Evolutionary conservation across 1,139 yeast genomes (phyloP).

Genomic region (Saccharomyces pastorianus): DNA sequence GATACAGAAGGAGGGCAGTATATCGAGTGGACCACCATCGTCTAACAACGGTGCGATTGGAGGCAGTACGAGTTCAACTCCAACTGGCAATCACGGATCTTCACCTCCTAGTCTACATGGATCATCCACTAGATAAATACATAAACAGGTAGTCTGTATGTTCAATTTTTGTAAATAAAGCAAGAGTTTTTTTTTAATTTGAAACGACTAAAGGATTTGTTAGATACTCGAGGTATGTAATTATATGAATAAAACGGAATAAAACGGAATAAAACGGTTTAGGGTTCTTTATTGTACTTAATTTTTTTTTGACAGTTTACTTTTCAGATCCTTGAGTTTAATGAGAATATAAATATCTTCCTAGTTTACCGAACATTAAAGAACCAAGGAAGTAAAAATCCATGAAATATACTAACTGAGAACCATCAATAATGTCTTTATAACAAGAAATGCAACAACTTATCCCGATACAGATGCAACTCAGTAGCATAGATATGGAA

Average conservation of each 20-base stretch:
- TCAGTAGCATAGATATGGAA: conserved; percentile 55
- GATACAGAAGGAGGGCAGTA: conserved; percentile 26
- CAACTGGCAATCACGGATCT: not conserved
- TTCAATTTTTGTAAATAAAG: not conserved
- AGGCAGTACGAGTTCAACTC: not conserved
- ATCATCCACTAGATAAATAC: not conserved
- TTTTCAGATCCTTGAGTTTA: conserved; percentile 11
- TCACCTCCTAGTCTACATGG: not conserved
- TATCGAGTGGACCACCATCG: conserved; percentile 32
- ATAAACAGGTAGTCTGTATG: not conserved
- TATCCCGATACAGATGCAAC: conserved; percentile 39
- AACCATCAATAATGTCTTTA: conserved; percentile 18
- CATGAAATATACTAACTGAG: conserved; percentile 26
- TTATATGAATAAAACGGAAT: not conserved
- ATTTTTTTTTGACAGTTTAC: not conserved
- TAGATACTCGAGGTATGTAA: not conserved
- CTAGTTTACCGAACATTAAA: conserved; percentile 63
- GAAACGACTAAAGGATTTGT: no score
- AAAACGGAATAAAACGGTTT: no score
- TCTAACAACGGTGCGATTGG: not conserved
- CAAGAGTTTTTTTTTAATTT: not conserved
- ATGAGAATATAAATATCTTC: conserved; percentile 38
- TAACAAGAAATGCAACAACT: conserved; percentile 34
- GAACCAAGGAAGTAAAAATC: conserved; percentile 59
- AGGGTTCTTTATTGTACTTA: no score